Base-by-base conservation (phyloP, 2,329 filamentous ascomycete genomes). In the Arthrobotrys conoides region DNA sequence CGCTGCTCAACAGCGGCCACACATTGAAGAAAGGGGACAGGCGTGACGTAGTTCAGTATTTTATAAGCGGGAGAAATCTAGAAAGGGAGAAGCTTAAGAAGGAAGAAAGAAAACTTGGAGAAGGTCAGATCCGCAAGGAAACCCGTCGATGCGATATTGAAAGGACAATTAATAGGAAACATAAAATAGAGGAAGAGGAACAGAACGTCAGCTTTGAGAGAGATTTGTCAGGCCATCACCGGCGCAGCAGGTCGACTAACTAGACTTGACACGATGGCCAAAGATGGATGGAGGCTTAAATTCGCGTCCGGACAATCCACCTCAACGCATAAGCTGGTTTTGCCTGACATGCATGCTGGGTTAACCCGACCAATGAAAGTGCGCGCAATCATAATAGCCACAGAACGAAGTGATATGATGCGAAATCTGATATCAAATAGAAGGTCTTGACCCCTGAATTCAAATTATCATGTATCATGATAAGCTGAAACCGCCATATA, bases 201-300 rank as follows among this genome's bases (percentile, higher is more conserved):
- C 41, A 44, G 57, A 61, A 46, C 36, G 57, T 61, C 36, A 44
- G 57, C 24, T 44, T 48, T 24, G 66, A 38, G 22, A 38, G 27
- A 36, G 53, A 71, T 73, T 67, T 73, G 70, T 73, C 70, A 73
- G 70, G 44, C 36, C 70, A 73, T 73, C 70, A 57, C 66, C 70
- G 65, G 59, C 49, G 46, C 66, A 69, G 48, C 14, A 55, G 18
- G 53, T 59, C 38, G 16, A 16, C 44, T 20, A 5, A 46, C 44
- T 20, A 46, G 44, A 61, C 36, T 61, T 61, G 57, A 61, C 57
- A 61, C 57, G 33, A 61, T 61, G 57, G 57, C 57, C 57, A 61
- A 61, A 59, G 57, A 27, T 44, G 36, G 20, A 61, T 61, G 57
- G 53, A 59, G 53, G 57, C 57, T 44, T 61, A 61, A 41, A 24